These are phyloP conservation scores for Protostelium mycophagum DNA, from an alignment of 78 protist species.

Conservation along the genomic window DNA sequence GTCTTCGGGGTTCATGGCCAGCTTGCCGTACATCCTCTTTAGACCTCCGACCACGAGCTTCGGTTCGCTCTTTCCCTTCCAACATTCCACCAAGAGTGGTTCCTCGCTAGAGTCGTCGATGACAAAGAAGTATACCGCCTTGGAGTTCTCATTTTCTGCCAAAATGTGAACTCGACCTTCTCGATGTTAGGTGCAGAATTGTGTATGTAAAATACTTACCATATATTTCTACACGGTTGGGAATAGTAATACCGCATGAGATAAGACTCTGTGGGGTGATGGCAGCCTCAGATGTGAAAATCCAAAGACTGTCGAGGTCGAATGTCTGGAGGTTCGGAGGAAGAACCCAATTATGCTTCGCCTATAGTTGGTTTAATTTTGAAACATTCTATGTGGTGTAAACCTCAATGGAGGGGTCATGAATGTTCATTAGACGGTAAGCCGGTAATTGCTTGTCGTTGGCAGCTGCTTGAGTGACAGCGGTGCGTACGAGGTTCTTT, in stretches of 20 bases:
- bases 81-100: background rate
- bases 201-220: background rate
- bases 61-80: background rate
- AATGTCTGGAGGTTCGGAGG: background rate
- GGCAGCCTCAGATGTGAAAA: background rate
- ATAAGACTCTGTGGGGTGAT: background rate
- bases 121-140: background rate
- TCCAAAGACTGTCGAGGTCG: background rate
- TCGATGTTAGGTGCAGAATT: background rate
- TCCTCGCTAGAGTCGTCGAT: background rate
- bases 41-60: background rate
- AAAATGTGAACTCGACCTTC: background rate
- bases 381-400: too few relatives aligned
- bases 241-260: background rate
- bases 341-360: background rate
- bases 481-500: too few relatives aligned
- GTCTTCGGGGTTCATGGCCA: background rate
- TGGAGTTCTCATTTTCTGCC: background rate
- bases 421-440: too few relatives aligned
- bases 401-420: too few relatives aligned
- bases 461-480: too few relatives aligned
- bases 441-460: too few relatives aligned
- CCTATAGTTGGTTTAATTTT: too few relatives aligned
- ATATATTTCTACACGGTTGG: background rate
- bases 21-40: background rate